phyloP scores from a whole-genome alignment of 179 eudicot species.

The Silene vulgaris region DNA sequence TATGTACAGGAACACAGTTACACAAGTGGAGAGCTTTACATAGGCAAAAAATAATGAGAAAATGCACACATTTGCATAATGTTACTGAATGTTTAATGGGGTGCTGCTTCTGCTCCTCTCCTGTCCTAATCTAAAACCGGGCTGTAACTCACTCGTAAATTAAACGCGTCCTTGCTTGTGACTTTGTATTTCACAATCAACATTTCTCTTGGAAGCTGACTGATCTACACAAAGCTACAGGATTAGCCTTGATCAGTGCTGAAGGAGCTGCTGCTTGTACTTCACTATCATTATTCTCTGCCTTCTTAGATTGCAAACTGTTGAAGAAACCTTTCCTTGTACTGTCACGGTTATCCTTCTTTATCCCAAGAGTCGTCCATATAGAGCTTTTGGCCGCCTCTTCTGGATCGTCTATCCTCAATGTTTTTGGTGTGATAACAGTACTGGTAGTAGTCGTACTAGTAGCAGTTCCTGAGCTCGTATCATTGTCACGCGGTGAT shows the following conservation, averaged over 20 bases:
- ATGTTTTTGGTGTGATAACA: constrained; percentile 23
- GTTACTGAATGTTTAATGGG: constrained; percentile 20
- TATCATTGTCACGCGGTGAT: constrained; percentile 13
- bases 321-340: constrained; percentile 25
- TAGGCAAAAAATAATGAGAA: neutral
- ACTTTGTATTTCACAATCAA: constrained; percentile 22
- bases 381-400: constrained; percentile 29
- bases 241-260: constrained; percentile 23
- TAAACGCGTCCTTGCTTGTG: too few species aligned
- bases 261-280: constrained; percentile 16
- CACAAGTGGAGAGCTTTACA: neutral
- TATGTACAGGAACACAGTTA: neutral
- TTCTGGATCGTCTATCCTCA: constrained; percentile 26
- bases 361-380: constrained; percentile 29
- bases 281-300: constrained; percentile 14
- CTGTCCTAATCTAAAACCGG: constrained; percentile 18
- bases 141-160: too few species aligned
- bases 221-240: constrained; percentile 29
- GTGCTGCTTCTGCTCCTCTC: constrained; percentile 16
- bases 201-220: constrained; percentile 31
- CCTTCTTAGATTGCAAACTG: constrained; percentile 23
- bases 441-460: neutral
- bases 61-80: constrained; percentile 19
- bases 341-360: constrained; percentile 39
- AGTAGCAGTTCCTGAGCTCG: constrained; percentile 22